phyloP scores from a whole-genome alignment of 1,284 basidiomycete species.

The Ceratobasidium sp. region DNA sequence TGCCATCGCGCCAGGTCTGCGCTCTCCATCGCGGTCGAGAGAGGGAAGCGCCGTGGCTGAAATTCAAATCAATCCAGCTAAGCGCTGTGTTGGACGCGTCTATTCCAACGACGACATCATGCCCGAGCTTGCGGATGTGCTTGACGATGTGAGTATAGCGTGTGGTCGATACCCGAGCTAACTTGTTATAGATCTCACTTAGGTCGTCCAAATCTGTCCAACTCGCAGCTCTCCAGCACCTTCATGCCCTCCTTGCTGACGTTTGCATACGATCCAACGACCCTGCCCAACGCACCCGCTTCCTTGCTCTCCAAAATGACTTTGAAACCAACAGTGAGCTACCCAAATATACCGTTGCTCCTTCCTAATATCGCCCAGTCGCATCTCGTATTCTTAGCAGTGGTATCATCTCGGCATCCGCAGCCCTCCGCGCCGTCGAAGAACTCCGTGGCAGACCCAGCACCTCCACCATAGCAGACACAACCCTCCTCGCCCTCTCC shows the following conservation, averaged over 20 bases:
- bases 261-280: slow-evolving; percentile 55
- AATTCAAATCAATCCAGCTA: slow-evolving; percentile 1
- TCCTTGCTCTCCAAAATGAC: slow-evolving; percentile 70
- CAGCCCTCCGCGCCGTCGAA: slow-evolving; percentile 1
- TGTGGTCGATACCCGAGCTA: slow-evolving; percentile 37
- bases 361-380: slow-evolving; percentile 53
- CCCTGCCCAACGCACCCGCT: slow-evolving; percentile 55
- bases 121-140: slow-evolving; percentile 50
- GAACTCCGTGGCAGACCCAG: slow-evolving; percentile 58
- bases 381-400: slow-evolving; percentile 56
- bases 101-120: slow-evolving; percentile 5
- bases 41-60: not conserved
- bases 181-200: slow-evolving; percentile 56
- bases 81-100: slow-evolving; percentile 1
- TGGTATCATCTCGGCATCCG: slow-evolving; percentile 33
- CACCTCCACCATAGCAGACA: slow-evolving; percentile 47
- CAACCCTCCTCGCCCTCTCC: slow-evolving; percentile 61
- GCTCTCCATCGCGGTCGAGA: slow-evolving; percentile 62
- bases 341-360: not conserved
- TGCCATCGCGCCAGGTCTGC: slow-evolving; percentile 77
- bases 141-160: slow-evolving; percentile 65
- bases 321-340: slow-evolving; percentile 77
- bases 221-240: slow-evolving; percentile 62
- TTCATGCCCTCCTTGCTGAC: slow-evolving; percentile 65
- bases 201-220: slow-evolving; percentile 49